Evolutionary conservation across 1,284 basidiomycete genomes (phyloP).

Genomic region (Peniophora sp.): DNA sequence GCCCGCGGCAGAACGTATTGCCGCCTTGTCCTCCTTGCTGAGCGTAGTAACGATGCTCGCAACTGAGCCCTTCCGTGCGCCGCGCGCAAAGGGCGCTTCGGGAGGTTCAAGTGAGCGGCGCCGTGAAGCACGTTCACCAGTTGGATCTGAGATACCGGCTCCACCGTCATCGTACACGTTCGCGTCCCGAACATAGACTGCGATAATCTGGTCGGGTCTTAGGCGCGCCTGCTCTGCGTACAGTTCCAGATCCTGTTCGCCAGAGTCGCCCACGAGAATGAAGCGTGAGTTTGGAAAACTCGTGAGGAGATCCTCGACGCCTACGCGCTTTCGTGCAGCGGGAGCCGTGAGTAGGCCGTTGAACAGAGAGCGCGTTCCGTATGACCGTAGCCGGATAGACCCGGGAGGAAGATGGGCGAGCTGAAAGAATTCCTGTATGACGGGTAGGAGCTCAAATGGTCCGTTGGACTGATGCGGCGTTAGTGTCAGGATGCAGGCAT

Average conservation of each 20-base stretch:
- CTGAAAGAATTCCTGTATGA: slow-evolving; percentile 74
- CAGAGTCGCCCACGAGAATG: slow-evolving; percentile 80
- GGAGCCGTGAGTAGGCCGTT: slow-evolving; percentile 69
- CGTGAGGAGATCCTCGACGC: slow-evolving; percentile 73
- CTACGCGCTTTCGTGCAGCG: slow-evolving; percentile 71
- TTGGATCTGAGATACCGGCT: slow-evolving; percentile 45
- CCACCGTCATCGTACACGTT: slow-evolving; percentile 25
- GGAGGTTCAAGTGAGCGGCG: slow-evolving; percentile 13
- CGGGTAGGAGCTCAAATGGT: slow-evolving; percentile 78
- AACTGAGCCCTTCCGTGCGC: not conserved
- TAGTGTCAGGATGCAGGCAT: slow-evolving; percentile 1
- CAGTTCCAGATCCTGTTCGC: slow-evolving; percentile 85
- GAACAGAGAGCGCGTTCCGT: slow-evolving; percentile 75
- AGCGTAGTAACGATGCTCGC: slow-evolving; percentile 2
- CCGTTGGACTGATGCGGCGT: slow-evolving; percentile 66
- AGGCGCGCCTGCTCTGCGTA: slow-evolving; percentile 68
- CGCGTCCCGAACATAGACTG: slow-evolving; percentile 75
- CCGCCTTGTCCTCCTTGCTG: not conserved
- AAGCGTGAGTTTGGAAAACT: slow-evolving; percentile 71
- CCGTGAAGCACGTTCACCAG: slow-evolving; percentile 29
- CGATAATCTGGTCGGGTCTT: slow-evolving; percentile 58
- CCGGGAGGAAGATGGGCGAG: slow-evolving; percentile 58
- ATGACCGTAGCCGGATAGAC: slow-evolving; percentile 71
- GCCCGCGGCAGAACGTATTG: not conserved
- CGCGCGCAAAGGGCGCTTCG: not conserved